Evolutionary conservation across 192 early-diverging fungal species (phyloP), one percentile per base, ranked within the genome.

Genomic region (Borealophlyctis nickersoniae): DNA sequence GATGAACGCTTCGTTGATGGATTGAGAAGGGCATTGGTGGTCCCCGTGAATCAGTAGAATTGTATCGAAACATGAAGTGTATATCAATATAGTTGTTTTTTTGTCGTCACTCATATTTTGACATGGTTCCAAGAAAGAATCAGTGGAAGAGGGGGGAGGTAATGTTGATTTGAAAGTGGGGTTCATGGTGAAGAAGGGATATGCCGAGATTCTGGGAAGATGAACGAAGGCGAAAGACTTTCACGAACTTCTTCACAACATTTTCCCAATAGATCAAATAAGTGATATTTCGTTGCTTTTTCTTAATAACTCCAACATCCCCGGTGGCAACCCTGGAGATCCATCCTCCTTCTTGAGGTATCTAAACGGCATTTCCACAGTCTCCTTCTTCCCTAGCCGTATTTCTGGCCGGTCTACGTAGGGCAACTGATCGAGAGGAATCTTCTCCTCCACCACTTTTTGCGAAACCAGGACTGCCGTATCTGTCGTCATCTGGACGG

Each of bases 401-500:
- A 91, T 83, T 50, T 89, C 87, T 5, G 91, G 91, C 36, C 80
- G 76, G 70, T 92, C 91, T 51, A 90, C 74, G 62, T 79, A 92
- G 23, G 75, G 66, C 11, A 92, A 78, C 62, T 90, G 24, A 27
- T 77, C 71, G 68, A 92, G 67, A 39, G 80, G 76, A 36, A 73
- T 84, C 64, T 79, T 76, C 33, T 86, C 76, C 58, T 89, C 85
- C 14, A 92, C 65, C 2, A 92, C 76, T 27, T 76, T 71, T 52
- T 86, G 77, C 16, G 91, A 79, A 19, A 91, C 89, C 50, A 87
- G 72, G 50, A 91, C 77, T 2, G 89, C 89, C 7, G 91, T 92
- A 51, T 92, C 91, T 1, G 91, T 92, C 30, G 91, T 91, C 91
- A 92, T 92, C 66, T 92, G 91, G 14, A 87, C 73, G 1, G 81